Base-by-base conservation (phyloP, 768 basidiomycete species). In the Agaricus bisporus region DNA sequence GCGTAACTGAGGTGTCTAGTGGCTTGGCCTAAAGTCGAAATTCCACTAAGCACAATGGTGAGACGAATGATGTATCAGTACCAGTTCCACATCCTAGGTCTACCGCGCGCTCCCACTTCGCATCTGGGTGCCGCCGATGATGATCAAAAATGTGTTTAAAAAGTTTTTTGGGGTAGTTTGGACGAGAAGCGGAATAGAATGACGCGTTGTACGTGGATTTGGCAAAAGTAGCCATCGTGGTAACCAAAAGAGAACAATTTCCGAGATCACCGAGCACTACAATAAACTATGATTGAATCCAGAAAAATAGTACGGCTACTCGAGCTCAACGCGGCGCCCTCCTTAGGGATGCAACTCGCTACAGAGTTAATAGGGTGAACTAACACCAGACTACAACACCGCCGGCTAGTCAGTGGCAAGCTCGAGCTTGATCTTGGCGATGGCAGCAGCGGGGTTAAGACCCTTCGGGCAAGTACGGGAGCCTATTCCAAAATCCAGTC, bases 401-500 rank as follows among this genome's bases (percentile, higher is more conserved):
- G 25, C 25, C 4, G 15, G 10, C 44, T 26, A 89, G 36, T 88
- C 87, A 6, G 84, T 74, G 2, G 90, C 88, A 38, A 91, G 81
- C 75, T 93, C 89, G 46, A 93, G 76, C 77, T 95, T 95, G 74
- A 98, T 91, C 75, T 88, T 85, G 15, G 91, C 88, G 64, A 98
- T 95, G 12, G 94, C 94, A 50, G 80, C 79, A 3, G 91, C 93
- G 3, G 92, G 93, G 74, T 95, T 95, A 59, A 95, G 80, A 51
- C 94, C 93, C 81, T 97, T 97, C 52, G 94, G 93, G 73, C 94
- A 98, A n/a, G 95, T 97, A 53, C 90, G 86, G 47, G 94, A 82
- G 69, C 91, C 88, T 86, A 56, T 55, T 12, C 11, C 8, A 8
- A 45, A 25, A 18, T 1, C 18, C 32, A 57, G 46, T 43, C 20